phyloP scores from a whole-genome alignment of 768 basidiomycete species.

The button mushroom (Agaricus bisporus) region DNA sequence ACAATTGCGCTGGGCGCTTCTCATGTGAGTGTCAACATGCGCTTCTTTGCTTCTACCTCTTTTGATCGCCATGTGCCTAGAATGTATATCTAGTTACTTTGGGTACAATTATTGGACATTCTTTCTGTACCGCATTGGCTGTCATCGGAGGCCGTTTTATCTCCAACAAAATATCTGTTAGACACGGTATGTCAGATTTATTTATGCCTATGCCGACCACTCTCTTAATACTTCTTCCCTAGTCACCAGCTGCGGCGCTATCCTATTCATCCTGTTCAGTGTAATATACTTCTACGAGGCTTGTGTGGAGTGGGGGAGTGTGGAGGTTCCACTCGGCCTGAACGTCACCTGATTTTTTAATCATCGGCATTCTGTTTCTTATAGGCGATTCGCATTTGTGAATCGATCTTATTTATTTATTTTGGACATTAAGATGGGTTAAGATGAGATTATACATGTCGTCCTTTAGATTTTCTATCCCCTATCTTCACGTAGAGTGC shows the following conservation, averaged over 20 bases:
- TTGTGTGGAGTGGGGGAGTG: slow-evolving; percentile 26
- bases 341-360: not conserved
- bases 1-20: slow-evolving; percentile 95
- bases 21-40: slow-evolving; percentile 51
- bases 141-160: slow-evolving; percentile 92
- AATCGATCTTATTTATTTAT: too few species aligned
- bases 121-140: slow-evolving; percentile 80
- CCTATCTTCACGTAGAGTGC: too few species aligned
- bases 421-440: too few species aligned
- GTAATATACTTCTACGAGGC: slow-evolving; percentile 72
- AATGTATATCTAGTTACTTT: slow-evolving; percentile 88
- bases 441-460: too few species aligned
- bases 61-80: slow-evolving; percentile 31
- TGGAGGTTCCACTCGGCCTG: slow-evolving; percentile 15
- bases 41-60: not conserved
- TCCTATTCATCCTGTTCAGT: slow-evolving; percentile 80
- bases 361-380: not conserved
- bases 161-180: slow-evolving; percentile 92
- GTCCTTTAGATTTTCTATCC: too few species aligned
- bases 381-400: not conserved
- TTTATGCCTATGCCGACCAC: slow-evolving; percentile 4
- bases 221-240: not conserved
- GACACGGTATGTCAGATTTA: slow-evolving; percentile 61
- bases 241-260: slow-evolving; percentile 83
- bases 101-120: slow-evolving; percentile 88